Evolutionary conservation across 441 rosid species (phyloP).

Genomic region (Brassica hybrid): DNA sequence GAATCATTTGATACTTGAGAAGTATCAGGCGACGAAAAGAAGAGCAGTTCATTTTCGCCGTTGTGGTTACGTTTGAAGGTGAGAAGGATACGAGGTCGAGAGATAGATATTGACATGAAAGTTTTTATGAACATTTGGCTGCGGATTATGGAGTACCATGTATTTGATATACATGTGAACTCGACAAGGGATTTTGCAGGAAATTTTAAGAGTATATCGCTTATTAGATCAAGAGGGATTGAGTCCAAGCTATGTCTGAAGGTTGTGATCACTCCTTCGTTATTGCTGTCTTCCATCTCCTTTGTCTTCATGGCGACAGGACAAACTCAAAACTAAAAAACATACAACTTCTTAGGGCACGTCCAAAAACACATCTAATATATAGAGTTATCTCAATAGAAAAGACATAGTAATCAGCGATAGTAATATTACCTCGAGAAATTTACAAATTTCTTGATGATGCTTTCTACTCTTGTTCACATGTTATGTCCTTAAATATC

Average conservation of each 20-base stretch:
- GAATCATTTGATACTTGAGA: conserved; percentile 7
- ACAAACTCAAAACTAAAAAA: not conserved
- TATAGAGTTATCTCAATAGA: not conserved
- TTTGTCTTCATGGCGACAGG: not conserved
- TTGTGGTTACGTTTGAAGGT: not conserved
- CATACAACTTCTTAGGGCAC: not conserved
- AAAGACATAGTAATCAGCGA: too few relatives aligned
- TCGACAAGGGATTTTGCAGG: conserved; percentile 5
- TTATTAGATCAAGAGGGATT: conserved; percentile 1
- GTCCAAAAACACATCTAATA: not conserved
- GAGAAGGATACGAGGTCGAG: conserved; percentile 5
- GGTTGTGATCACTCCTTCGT: not conserved
- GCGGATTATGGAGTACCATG: conserved; percentile 15
- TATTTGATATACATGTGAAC: conserved; percentile 4
- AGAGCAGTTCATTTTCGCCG: not conserved
- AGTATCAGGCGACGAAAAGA: not conserved
- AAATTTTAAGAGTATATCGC: conserved; percentile 5
- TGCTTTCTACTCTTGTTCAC: not conserved
- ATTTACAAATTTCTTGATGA: not conserved
- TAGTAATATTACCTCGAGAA: not conserved
- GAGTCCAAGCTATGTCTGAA: not conserved
- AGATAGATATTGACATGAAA: conserved; percentile 11
- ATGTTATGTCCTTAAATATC: not conserved
- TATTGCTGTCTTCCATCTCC: not conserved
- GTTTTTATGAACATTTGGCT: not conserved